Evolutionary conservation across 2,329 filamentous ascomycete genomes (phyloP), one percentile per base, ranked within the genome.

Genomic region (Incumbomyces lentus): DNA sequence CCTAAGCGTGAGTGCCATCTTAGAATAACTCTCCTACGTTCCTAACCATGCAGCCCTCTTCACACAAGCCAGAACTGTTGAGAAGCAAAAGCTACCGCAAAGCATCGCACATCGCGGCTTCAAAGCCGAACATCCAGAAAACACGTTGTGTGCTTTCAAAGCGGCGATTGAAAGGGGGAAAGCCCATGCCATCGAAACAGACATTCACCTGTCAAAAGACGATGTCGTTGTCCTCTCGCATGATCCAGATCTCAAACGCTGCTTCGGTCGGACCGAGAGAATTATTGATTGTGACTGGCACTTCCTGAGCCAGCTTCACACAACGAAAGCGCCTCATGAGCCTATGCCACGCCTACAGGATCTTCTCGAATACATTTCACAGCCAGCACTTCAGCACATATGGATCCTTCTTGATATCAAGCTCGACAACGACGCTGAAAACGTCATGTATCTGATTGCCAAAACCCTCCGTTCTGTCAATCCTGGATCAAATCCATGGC

Each of bases 361-460:
- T 58, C 67, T 95, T 44, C 69, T 95, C 7, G 72, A 77, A 49
- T 90, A 82, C 59, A 63, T 96, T 44, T 71, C 76, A 0, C 68
- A 76, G 53, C 81, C 81, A 0, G 81, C 72, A 1, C 62, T 75
- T 33, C 78, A 85, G 57, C 63, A 82, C 36, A 71, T 89, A 8
- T 95, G 89, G 89, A 58, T 92, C 5, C 64, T 95, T 50, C 69
- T 96, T 2, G 90, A 96, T 62, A 86, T 96, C 62, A 96, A 95
- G 61, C 49, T 64, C 13, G 58, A 62, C 51, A 67, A 69, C 44
- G 58, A 67, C 52, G 68, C 84, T 0, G 73, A 81, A 13, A 72
- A 79, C 35, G 72, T 95, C n/a, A 79, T 95, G 62, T 65, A 73
- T 29, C 70, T 79, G 39, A 81, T 90, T 29, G 78, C 78, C 8